Evolutionary conservation across 192 early-diverging fungal genomes (phyloP).

Genomic region (Backusella australiensis): DNA sequence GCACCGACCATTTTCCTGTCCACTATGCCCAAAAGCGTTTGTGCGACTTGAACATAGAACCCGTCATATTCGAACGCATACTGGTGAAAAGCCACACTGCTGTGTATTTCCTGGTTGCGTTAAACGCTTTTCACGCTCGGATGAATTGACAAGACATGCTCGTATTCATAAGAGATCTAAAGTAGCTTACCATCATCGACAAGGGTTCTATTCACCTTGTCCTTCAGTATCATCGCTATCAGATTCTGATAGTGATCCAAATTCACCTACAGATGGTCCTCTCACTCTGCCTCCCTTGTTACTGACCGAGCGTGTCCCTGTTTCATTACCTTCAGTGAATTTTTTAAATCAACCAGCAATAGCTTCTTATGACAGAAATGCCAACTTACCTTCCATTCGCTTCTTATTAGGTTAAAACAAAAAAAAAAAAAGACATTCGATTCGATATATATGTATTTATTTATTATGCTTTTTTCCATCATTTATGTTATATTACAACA

Average conservation of each 20-base stretch:
- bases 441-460: too few species aligned
- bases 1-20: constrained; percentile 52
- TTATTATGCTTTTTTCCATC: background rate
- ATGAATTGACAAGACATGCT: constrained; percentile 60
- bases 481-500: background rate
- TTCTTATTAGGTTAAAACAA: constrained; percentile 11
- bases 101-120: constrained; percentile 65
- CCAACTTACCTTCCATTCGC: constrained; percentile 17
- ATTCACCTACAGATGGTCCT: constrained; percentile 26
- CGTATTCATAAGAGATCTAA: constrained; percentile 39
- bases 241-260: constrained; percentile 13
- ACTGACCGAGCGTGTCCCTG: background rate
- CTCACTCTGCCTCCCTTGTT: background rate
- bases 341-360: background rate
- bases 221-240: constrained; percentile 3
- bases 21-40: constrained; percentile 63
- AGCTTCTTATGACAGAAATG: constrained; percentile 5
- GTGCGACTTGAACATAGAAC: constrained; percentile 78
- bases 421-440: background rate
- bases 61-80: constrained; percentile 84
- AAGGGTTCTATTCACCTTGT: background rate
- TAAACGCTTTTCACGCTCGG: constrained; percentile 79
- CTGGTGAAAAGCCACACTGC: constrained; percentile 81
- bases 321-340: background rate
- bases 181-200: background rate